A percentile compares a stretch with the other conserved stretches of the same genome.
These are phyloP conservation scores for Asterionellopsis glacialis DNA, from an alignment of 108 stramenopile genomes.

Conservation along the genomic window DNA sequence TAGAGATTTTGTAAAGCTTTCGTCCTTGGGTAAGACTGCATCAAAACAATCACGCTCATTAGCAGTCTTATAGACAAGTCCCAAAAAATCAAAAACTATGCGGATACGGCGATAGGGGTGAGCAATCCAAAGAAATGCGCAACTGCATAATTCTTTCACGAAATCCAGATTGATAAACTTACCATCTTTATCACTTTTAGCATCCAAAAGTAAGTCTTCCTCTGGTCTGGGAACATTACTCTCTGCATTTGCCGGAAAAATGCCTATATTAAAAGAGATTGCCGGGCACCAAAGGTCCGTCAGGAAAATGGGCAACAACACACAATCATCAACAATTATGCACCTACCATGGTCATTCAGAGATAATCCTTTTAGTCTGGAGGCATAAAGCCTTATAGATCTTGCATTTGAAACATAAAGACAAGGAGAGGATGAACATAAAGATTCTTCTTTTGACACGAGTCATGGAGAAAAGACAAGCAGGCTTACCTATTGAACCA, in stretches of 20 bases:
- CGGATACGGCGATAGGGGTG: too few species aligned
- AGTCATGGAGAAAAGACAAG: too few species aligned
- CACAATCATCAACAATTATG: too few species aligned
- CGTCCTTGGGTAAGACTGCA: conserved; percentile 21
- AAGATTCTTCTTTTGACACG: too few species aligned
- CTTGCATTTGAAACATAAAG: too few species aligned
- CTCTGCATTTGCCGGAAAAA: background rate
- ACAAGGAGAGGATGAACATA: too few species aligned
- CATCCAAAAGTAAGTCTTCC: conserved; percentile 15
- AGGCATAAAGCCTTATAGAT: conserved; percentile 50
- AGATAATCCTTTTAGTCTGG: conserved; percentile 12
- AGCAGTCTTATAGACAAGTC: conserved; percentile 40
- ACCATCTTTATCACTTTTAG: conserved; percentile 29
- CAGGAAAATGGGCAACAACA: too few species aligned
- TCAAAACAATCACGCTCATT: conserved; percentile 50
- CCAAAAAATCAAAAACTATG: conserved; percentile 41
- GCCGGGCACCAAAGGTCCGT: too few species aligned
- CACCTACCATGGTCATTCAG: conserved; percentile 43
- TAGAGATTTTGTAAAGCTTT: too few species aligned
- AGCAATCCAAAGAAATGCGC: too few species aligned
- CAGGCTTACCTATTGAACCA: conserved; percentile 62
- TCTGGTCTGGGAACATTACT: background rate
- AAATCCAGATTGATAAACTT: too few species aligned
- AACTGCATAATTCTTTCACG: too few species aligned
- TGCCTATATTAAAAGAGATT: background rate